Evolutionary conservation across 352 stramenopile species (phyloP).

Genomic region (Pythium graminicola): DNA sequence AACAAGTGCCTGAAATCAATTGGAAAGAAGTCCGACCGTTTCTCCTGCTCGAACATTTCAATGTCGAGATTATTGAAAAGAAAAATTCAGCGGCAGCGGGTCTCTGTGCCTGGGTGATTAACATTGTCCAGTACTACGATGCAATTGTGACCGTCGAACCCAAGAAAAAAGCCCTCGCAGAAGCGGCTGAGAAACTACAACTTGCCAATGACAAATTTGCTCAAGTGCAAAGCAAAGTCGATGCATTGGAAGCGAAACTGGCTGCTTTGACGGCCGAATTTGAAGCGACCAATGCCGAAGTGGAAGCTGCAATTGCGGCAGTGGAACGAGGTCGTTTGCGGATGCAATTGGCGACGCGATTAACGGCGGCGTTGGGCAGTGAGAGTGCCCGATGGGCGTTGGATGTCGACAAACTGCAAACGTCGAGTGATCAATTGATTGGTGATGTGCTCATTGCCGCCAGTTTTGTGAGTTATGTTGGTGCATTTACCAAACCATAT

Average conservation of each 20-base stretch:
- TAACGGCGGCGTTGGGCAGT: slow-evolving; percentile 88
- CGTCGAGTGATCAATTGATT: slow-evolving; percentile 69
- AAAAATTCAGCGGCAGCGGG: slow-evolving; percentile 75
- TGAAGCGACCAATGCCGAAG: slow-evolving; percentile 82
- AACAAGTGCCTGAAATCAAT: slow-evolving; percentile 65
- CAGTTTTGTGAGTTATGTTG: slow-evolving; percentile 92
- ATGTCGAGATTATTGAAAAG: slow-evolving; percentile 74
- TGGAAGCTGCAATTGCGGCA: slow-evolving; percentile 82
- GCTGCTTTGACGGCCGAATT: slow-evolving; percentile 72
- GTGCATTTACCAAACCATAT: slow-evolving; percentile 91
- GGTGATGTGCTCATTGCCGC: slow-evolving; percentile 89
- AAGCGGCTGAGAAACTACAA: slow-evolving; percentile 73
- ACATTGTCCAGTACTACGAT: slow-evolving; percentile 94
- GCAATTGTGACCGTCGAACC: slow-evolving; percentile 92
- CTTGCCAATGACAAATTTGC: slow-evolving; percentile 84
- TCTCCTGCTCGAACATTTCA: slow-evolving; percentile 73
- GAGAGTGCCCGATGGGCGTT: slow-evolving; percentile 90
- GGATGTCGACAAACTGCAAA: slow-evolving; percentile 76
- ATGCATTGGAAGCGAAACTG: slow-evolving; percentile 85
- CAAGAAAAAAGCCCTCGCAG: slow-evolving; percentile 81
- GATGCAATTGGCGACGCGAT: slow-evolving; percentile 88
- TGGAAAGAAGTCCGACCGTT: slow-evolving; percentile 82
- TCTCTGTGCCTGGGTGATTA: slow-evolving; percentile 79
- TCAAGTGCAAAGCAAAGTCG: slow-evolving; percentile 84
- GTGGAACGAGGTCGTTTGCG: slow-evolving; percentile 83